phyloP scores from a whole-genome alignment of 2,329 filamentous ascomycete species.

The Leptographium radiaticola region DNA sequence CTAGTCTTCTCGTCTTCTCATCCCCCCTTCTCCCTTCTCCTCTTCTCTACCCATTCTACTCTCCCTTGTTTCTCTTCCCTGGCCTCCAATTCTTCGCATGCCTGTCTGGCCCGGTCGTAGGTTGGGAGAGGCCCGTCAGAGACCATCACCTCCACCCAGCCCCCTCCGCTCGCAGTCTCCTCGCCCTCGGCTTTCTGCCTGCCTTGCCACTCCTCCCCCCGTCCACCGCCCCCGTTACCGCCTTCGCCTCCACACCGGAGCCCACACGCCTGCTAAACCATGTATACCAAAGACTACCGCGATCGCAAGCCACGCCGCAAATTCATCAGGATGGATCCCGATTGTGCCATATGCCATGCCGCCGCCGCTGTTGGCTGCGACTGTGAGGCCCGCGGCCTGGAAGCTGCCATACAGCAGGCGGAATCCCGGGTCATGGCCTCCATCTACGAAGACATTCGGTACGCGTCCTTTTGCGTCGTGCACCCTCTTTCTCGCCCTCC shows the following conservation, averaged over 20 bases:
- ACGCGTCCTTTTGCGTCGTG: slow-evolving; percentile 14
- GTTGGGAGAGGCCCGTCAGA: slow-evolving; percentile 3
- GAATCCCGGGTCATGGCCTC: slow-evolving; percentile 51
- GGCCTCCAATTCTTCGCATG: slow-evolving; percentile 5
- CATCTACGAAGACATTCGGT: slow-evolving; percentile 53
- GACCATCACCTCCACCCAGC: neutral
- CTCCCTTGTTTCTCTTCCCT: slow-evolving; percentile 11
- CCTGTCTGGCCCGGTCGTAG: slow-evolving; percentile 12
- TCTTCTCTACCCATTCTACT: slow-evolving; percentile 4
- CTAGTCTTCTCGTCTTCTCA: slow-evolving; percentile 7
- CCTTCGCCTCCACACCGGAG: neutral
- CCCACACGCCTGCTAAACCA: slow-evolving; percentile 18
- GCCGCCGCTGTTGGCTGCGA: slow-evolving; percentile 47
- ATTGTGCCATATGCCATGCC: slow-evolving; percentile 53
- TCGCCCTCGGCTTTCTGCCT: slow-evolving; percentile 5
- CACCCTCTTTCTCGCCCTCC: neutral
- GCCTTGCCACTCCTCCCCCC: neutral
- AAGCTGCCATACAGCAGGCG: slow-evolving; percentile 48
- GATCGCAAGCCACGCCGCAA: slow-evolving; percentile 28
- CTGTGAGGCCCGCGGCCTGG: slow-evolving; percentile 53
- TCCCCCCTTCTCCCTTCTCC: slow-evolving; percentile 2
- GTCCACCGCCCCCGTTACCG: neutral
- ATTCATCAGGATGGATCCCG: slow-evolving; percentile 51
- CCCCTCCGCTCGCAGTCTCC: neutral
- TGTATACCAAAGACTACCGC: slow-evolving; percentile 33